Evolutionary conservation across 352 stramenopile species (phyloP), one percentile per base, ranked within the genome.

Genomic region (Phytophthora capsici): DNA sequence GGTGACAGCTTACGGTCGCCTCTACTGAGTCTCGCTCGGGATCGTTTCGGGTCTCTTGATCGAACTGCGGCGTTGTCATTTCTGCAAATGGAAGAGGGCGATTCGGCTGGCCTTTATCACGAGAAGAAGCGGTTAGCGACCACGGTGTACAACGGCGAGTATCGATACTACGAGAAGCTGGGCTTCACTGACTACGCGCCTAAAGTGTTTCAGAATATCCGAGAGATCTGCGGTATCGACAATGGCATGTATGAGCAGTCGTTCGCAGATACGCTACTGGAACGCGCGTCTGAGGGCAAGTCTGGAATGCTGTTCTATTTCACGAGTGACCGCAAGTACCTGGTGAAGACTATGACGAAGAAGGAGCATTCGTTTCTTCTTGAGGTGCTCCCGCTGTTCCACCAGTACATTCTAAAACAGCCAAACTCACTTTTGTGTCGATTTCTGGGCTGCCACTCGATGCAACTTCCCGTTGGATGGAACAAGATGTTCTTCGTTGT

Each of bases 401-500:
- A 96, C 57, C 84, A 93, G 73, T 96, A 96, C 59, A 80, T 96
- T 44, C 66, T 93, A 14, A 89, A 87, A 54, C 84, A 95, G 62
- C 88, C 86, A 0, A 86, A 90, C 55, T 90, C 84, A 44, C 73
- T 95, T 10, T 73, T 95, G 40, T 93, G 86, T 25, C 84, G 87
- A 3, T 93, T 93, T 47, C 71, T 95, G 8, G 87, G 87, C 23
- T 95, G 87, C 28, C 87, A 95, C 57, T 94, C 86, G 46, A 95
- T 95, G 87, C 87, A 95, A 60, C 76, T 95, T n/a, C 87, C 87
- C 2, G 87, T 95, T 0, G 87, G 87, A 4, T 95, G 87, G 87
- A 94, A 95, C 77, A 91, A 90, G 36, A 95, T 95, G 86, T 95
- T 95, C 70, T 95, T 95, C 60, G 73, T 95, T 28, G 87, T 94